Base-by-base conservation (phyloP, 2,329 filamentous ascomycete genomes). In the Magnaporthiopsis incrustans region DNA sequence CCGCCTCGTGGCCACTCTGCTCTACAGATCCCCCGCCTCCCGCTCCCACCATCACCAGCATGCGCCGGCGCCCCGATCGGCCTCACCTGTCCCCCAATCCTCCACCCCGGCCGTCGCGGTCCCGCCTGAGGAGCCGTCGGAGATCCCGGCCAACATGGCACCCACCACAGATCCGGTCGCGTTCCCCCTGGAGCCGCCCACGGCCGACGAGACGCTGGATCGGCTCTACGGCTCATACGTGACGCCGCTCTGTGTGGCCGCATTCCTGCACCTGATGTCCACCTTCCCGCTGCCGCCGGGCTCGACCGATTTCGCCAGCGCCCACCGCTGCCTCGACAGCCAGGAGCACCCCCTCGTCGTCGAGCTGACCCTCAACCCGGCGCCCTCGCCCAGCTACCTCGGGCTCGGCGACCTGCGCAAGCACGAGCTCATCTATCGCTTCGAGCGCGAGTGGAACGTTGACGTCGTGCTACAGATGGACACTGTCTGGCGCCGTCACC, bases 381-480 rank as follows among this genome's bases (percentile, higher is more conserved):
- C 82, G 0, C 86, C 85, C 1, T 80, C 82, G 12, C 78, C 81
- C 2, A 82, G 85, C 70, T 91, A 89, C 75, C 76, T 90, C 70
- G 79, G 86, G 71, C 71, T 94, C 25, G 78, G 82, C 3, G 89
- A 92, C 68, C 78, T 96, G 69, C 85, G 90, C 67, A 90, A 90
- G 71, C 89, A 96, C 74, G 90, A 94, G 77, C 85, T 87, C 66
- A 87, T 96, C 65, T 92, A 90, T 78, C 84, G 87, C 25, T 96
- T 96, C 71, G 91, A 96, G 82, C 85, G 87, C 67, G 90, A 94
- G 74, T 96, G 91, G 91, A 93, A 92, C 71, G 88, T 95, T 57
- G 91, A 96, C 75, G 89, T 94, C 18, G 85, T 90, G 26, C 81
- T 96, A 67, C 91, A 96, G 75, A 77, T 77, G 57, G 90, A 94